Evolutionary conservation across 805 yeast species (phyloP).

Genomic region (Candida railenensis): DNA sequence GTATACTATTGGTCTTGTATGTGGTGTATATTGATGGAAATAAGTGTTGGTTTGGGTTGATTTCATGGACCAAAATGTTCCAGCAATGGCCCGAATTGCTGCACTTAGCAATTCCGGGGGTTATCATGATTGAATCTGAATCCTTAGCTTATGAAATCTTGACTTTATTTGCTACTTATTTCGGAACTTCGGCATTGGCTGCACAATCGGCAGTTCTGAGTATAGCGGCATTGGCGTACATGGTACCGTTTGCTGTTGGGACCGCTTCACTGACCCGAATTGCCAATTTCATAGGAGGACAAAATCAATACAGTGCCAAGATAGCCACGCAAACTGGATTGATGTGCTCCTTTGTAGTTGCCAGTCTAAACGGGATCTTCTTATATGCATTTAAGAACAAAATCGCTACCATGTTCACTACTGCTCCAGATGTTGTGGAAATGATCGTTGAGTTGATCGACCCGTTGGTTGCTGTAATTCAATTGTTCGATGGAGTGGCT

Average conservation of each 20-base stretch:
- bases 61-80: constrained; percentile 34
- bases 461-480: constrained; percentile 65
- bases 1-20: constrained; percentile 32
- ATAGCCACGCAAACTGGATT: constrained; percentile 34
- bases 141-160: constrained; percentile 46
- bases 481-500: constrained; percentile 67
- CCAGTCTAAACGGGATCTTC: constrained; percentile 40
- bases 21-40: constrained; percentile 56
- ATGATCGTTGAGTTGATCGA: constrained; percentile 52
- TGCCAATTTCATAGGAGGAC: constrained; percentile 46
- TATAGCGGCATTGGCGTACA: constrained; percentile 43
- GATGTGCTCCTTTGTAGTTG: constrained; percentile 26
- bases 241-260: constrained; percentile 47
- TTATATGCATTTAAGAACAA: constrained; percentile 45
- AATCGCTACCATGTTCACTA: constrained; percentile 61
- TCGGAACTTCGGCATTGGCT: constrained; percentile 50
- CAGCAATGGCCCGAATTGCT: constrained; percentile 34
- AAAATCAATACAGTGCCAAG: constrained; percentile 36
- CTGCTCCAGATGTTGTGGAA: constrained; percentile 55
- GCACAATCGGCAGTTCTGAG: constrained; percentile 53
- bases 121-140: constrained; percentile 45
- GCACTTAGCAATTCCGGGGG: constrained; percentile 44
- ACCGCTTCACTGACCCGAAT: constrained; percentile 45
- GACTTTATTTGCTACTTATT: constrained; percentile 45
- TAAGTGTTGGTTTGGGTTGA: constrained; percentile 68